Conservation (phyloP, 2,329 filamentous ascomycete genomes). For the Tolypocladium amazonense region DNA sequence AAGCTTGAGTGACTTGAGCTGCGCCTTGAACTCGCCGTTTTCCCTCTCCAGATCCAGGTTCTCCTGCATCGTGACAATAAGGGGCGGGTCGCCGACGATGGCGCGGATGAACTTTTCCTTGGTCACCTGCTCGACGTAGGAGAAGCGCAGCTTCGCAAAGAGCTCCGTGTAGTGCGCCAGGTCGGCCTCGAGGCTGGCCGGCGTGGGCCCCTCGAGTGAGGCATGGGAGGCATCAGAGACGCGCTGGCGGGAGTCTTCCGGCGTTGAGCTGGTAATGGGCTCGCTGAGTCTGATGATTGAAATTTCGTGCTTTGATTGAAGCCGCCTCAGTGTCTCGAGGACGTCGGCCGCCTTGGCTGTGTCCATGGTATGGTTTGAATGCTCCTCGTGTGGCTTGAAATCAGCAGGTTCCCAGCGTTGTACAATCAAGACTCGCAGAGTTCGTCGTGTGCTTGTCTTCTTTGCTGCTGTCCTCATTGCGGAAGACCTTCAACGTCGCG, state of each 20-base stretch:
- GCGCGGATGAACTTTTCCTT: conserved; percentile 96
- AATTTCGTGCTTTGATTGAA: conserved; percentile 50
- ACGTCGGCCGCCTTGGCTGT: conserved; percentile 25
- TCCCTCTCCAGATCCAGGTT: conserved; percentile 65
- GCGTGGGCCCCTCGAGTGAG: conserved; percentile 56
- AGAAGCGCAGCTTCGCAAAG: conserved; percentile 92
- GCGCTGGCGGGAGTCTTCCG: conserved; percentile 33
- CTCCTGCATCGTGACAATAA: conserved; percentile 72
- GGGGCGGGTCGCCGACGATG: conserved; percentile 81
- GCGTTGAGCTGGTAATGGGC: conserved; percentile 49
- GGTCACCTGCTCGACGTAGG: conserved; percentile 95
- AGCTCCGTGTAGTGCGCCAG: conserved; percentile 87
- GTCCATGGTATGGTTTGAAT: conserved; percentile 16
- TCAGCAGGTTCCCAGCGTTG: background rate
- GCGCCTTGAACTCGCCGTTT: conserved; percentile 61
- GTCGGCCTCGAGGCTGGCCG: conserved; percentile 71
- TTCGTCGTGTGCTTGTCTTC: background rate
- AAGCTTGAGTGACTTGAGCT: conserved; percentile 68
- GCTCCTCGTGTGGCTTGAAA: background rate
- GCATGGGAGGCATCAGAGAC: conserved; percentile 63
- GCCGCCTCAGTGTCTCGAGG: conserved; percentile 36
- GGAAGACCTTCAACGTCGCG: background rate
- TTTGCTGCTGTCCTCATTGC: background rate
- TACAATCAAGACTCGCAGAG: background rate
- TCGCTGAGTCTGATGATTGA: conserved; percentile 70